phyloP scores from a whole-genome alignment of 805 yeast species.

The Lachancea sp. region DNA sequence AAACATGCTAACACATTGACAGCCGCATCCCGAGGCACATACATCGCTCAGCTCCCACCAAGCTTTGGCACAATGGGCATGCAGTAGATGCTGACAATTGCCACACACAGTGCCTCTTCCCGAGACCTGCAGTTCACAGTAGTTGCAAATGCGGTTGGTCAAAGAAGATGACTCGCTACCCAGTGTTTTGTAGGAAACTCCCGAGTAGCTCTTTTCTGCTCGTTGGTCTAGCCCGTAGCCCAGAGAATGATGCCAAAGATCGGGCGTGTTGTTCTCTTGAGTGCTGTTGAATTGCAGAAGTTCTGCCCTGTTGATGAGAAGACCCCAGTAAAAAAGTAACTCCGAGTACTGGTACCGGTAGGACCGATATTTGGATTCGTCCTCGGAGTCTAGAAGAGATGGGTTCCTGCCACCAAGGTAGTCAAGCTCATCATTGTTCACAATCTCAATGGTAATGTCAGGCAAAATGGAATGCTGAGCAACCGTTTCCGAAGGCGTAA shows the following conservation, averaged over 20 bases:
- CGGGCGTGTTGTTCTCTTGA: background rate
- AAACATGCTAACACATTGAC: conserved; percentile 46
- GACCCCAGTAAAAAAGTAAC: conserved; percentile 74
- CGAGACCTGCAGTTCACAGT: conserved; percentile 55
- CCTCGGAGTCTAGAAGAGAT: conserved; percentile 22
- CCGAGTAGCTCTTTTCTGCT: background rate
- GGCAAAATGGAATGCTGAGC: conserved; percentile 13
- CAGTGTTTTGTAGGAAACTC: conserved; percentile 2
- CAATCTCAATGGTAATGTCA: conserved; percentile 21
- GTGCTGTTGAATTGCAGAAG: conserved; percentile 44
- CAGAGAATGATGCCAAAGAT: conserved; percentile 1
- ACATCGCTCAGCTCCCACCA: conserved; percentile 66
- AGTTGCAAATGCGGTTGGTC: conserved; percentile 45
- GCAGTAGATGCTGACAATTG: conserved; percentile 72
- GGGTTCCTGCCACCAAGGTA: conserved; percentile 13
- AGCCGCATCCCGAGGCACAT: conserved; percentile 86
- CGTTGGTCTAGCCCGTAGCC: background rate
- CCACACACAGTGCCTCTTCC: conserved; percentile 63
- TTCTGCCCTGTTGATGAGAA: conserved; percentile 73
- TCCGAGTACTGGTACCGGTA: conserved; percentile 72
- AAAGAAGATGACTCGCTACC: background rate
- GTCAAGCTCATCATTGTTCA: conserved; percentile 26
- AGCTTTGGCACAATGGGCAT: conserved; percentile 65
- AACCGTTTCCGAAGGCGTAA: background rate
- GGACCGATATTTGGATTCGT: conserved; percentile 23